Conservation (phyloP, 169 alveolate genomes). For the Cryptosporidium tyzzeri region DNA sequence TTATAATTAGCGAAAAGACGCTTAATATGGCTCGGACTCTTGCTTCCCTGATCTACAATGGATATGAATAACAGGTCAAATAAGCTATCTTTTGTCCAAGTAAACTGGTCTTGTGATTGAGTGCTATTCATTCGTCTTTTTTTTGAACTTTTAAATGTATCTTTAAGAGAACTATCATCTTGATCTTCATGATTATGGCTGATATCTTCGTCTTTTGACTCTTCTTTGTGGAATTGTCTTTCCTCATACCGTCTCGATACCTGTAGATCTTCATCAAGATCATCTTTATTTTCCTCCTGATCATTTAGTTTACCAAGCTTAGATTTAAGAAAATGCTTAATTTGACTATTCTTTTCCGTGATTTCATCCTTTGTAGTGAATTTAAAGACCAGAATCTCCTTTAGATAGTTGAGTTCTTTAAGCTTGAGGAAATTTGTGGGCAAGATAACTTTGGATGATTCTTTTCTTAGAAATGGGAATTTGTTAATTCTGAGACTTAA, state of each 20-base stretch:
- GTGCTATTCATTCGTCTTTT: constrained; percentile 22
- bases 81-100: constrained; percentile 42
- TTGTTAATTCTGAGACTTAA: background rate
- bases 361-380: constrained; percentile 31
- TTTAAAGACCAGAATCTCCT: constrained; percentile 30
- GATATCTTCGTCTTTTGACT: background rate
- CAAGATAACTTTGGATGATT: constrained; percentile 1
- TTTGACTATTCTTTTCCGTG: background rate
- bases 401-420: constrained; percentile 2
- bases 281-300: constrained; percentile 8
- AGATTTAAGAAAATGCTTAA: constrained; percentile 13
- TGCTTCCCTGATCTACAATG: constrained; percentile 32
- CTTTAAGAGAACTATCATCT: background rate
- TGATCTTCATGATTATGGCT: background rate
- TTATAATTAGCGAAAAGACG: constrained; percentile 46
- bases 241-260: constrained; percentile 36
- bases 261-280: constrained; percentile 28
- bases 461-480: background rate
- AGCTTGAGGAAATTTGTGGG: constrained; percentile 2
- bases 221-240: constrained; percentile 4
- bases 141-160: constrained; percentile 29
- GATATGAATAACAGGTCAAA: constrained; percentile 41
- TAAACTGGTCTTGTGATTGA: background rate
- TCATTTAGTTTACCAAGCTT: background rate
- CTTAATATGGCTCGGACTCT: constrained; percentile 50